Percentiles rank a stretch among this genome's conserved stretches.
These are phyloP conservation scores for Ogataea methanolica DNA, from an alignment of 805 yeast species.

Conservation along the genomic window DNA sequence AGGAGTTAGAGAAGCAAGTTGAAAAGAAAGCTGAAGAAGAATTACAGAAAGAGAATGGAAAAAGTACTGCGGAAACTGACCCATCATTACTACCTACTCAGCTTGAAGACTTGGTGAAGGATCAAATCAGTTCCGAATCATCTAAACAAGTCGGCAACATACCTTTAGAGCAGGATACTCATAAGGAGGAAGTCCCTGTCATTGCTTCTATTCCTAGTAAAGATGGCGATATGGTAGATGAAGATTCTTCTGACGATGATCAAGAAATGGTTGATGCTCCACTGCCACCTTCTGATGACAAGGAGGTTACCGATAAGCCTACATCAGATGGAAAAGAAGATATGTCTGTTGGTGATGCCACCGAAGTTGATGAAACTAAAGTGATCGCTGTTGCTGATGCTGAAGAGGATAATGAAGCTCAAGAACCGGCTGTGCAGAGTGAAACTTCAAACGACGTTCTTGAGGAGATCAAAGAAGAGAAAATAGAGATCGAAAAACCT, in stretches of 20 bases:
- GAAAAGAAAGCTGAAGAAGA: background rate
- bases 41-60: background rate
- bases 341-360: too few species aligned
- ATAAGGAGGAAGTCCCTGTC: background rate
- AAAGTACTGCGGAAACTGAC: background rate
- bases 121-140: background rate
- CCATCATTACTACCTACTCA: background rate
- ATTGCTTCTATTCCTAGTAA: background rate
- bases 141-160: background rate
- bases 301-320: background rate
- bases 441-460: too few species aligned
- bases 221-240: background rate
- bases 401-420: too few species aligned
- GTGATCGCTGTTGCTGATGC: too few species aligned
- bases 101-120: background rate
- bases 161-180: background rate
- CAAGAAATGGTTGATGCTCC: constrained; percentile 16
- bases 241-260: constrained; percentile 11
- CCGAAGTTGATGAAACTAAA: too few species aligned
- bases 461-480: too few species aligned
- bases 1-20: background rate
- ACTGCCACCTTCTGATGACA: constrained; percentile 13
- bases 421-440: too few species aligned
- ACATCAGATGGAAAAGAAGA: constrained; percentile 4
- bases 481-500: too few species aligned